Conservation (phyloP, 768 basidiomycete genomes). For the Psilocybe tampanensis region DNA sequence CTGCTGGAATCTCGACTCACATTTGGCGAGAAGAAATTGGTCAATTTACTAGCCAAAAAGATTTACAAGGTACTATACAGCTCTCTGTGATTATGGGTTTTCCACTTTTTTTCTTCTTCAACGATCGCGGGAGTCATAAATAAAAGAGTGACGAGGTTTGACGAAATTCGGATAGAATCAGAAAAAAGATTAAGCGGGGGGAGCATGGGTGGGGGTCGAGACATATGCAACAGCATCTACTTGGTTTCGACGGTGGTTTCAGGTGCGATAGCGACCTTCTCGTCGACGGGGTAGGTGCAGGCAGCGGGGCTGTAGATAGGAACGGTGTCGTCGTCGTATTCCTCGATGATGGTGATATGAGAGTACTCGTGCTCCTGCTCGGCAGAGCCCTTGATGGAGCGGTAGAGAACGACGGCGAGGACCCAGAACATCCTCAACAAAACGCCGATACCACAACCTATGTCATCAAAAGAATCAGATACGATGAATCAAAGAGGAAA, state of each 20-base stretch:
- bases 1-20: too few species aligned
- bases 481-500: neutral
- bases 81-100: neutral
- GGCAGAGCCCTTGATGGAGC: slow-evolving; percentile 50
- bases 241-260: slow-evolving; percentile 15
- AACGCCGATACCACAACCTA: slow-evolving; percentile 83
- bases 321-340: slow-evolving; percentile 41
- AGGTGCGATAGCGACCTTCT: slow-evolving; percentile 41
- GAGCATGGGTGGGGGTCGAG: too few species aligned
- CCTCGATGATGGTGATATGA: slow-evolving; percentile 36
- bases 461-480: neutral
- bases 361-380: slow-evolving; percentile 42
- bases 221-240: slow-evolving; percentile 2
- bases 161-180: neutral
- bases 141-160: neutral
- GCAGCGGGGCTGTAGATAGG: slow-evolving; percentile 56
- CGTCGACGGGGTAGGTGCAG: slow-evolving; percentile 51
- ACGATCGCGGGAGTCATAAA: neutral
- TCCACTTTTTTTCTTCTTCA: neutral
- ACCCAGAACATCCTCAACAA: slow-evolving; percentile 83
- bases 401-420: slow-evolving; percentile 59
- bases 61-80: neutral
- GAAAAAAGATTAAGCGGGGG: neutral
- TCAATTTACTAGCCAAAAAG: neutral
- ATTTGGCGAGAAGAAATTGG: too few species aligned